These are phyloP conservation scores for Huiozyma sinensis DNA, from an alignment of 805 yeast species.

Conservation along the genomic window DNA sequence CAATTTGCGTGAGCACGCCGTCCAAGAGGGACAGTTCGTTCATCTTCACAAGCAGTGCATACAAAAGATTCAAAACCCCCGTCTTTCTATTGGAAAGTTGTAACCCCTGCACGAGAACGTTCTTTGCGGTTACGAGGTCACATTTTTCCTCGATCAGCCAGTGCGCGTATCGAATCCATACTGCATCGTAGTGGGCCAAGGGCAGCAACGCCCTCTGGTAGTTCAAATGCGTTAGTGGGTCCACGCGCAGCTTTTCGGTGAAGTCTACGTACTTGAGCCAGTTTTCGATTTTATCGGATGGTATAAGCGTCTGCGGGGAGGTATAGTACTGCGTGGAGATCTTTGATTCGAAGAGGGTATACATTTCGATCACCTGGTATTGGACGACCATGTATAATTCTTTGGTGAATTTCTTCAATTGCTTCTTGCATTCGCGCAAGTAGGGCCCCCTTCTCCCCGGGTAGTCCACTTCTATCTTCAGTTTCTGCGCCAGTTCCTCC, in stretches of 20 bases:
- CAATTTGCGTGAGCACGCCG: constrained; percentile 7
- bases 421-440: constrained; percentile 26
- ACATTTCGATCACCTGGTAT: constrained; percentile 21
- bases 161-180: constrained; percentile 25
- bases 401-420: constrained; percentile 21
- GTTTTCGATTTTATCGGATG: constrained; percentile 13
- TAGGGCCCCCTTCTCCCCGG: constrained; percentile 25
- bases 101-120: constrained; percentile 15
- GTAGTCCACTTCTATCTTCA: constrained; percentile 15
- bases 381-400: constrained; percentile 25
- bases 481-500: constrained; percentile 16
- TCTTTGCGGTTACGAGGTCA: constrained; percentile 17
- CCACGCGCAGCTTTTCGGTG: constrained; percentile 14
- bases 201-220: constrained; percentile 27
- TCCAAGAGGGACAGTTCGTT: constrained; percentile 14
- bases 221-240: constrained; percentile 15
- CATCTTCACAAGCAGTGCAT: constrained; percentile 11
- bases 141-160: constrained; percentile 19
- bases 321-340: constrained; percentile 19
- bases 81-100: constrained; percentile 15
- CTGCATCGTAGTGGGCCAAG: constrained; percentile 21
- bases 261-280: constrained; percentile 25
- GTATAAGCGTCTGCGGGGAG: constrained; percentile 19
- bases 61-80: constrained; percentile 14
- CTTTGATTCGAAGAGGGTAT: constrained; percentile 24